Evolutionary conservation across 2,329 filamentous ascomycete species (phyloP), one percentile per base, ranked within the genome.

Genomic region (Fusarium circinatum): DNA sequence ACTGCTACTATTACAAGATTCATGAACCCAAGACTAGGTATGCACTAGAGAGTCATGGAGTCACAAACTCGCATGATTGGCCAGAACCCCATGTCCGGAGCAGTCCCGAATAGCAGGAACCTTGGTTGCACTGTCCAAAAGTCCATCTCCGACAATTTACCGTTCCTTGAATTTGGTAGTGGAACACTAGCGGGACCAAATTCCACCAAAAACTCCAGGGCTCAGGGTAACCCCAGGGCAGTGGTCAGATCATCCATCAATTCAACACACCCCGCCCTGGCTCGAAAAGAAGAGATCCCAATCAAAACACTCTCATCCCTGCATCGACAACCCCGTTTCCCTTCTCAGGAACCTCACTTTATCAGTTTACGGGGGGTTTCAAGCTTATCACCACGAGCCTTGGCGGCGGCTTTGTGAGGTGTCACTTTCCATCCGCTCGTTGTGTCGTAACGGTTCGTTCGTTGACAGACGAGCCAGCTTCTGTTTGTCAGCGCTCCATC

Each of bases 211-310:
- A 55, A 30, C 48, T 58, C 39, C 59, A 58, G 49, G 49, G 59
- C 39, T 36, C 38, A 44, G 49, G 41, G 41, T 30, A 55, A 30
- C 28, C 56, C 45, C 49, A 73, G 57, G 44, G 18, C 51, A 71
- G 58, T 73, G 67, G 58, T 73, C 70, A 74, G 70, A 73, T 71
- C 70, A 74, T 68, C 44, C 47, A 54, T 28, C 45, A 30, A 30
- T 18, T 62, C 54, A 62, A 45, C 52, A 41, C 47, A 66, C 66
- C 71, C 71, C 62, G 48, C 61, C 60, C 54, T 60, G 52, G 34
- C 38, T 44, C 47, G 39, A 57, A 42, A 42, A 39, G n/a, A 36
- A 45, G 34, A 64, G 62, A 64, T 62, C 38, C 70, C 62, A 70
- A 70, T 58, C 67, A 65, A 58, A 69, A 38, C 41, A 60, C 22